Evolutionary conservation across 495 filamentous ascomycete genomes (phyloP).

Genomic region (Penicillium maclennaniae): DNA sequence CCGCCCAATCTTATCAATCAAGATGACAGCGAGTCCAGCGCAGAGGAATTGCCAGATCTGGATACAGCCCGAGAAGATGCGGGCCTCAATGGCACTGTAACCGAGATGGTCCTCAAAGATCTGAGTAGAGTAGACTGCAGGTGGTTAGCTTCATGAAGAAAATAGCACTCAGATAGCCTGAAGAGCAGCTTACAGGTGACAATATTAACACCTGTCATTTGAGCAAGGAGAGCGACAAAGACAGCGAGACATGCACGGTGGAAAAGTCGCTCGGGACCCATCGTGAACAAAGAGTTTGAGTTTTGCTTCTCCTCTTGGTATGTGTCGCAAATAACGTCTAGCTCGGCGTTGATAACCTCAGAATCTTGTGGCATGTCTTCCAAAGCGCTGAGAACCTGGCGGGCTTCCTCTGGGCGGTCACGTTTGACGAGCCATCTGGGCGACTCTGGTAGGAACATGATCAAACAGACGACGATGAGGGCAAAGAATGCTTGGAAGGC

Average conservation of each 20-base stretch:
- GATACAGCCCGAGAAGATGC: conserved; percentile 21
- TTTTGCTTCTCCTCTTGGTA: neutral
- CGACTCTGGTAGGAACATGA: conserved; percentile 58
- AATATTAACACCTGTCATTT: conserved; percentile 30
- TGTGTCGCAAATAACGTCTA: neutral
- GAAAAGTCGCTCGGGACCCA: conserved; percentile 4
- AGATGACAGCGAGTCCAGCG: conserved; percentile 21
- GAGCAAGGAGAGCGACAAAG: conserved; percentile 20
- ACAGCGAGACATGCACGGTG: conserved; percentile 24
- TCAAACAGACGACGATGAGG: conserved; percentile 46
- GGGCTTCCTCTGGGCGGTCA: conserved; percentile 52
- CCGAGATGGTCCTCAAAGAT: conserved; percentile 4
- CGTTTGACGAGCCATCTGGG: conserved; percentile 62
- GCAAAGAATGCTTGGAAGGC: conserved; percentile 60
- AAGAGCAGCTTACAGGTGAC: conserved; percentile 14
- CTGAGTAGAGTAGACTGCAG: neutral
- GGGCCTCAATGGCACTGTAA: conserved; percentile 19
- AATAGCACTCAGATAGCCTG: no score
- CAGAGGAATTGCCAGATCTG: conserved; percentile 28
- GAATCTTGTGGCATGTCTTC: neutral
- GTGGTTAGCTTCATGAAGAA: no score
- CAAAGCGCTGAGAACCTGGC: conserved; percentile 53
- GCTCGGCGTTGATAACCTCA: neutral
- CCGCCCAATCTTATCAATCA: conserved; percentile 27
- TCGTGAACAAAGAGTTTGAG: neutral